Conservation (phyloP, 2,329 filamentous ascomycete genomes). For the Diaporthe vaccinii region DNA sequence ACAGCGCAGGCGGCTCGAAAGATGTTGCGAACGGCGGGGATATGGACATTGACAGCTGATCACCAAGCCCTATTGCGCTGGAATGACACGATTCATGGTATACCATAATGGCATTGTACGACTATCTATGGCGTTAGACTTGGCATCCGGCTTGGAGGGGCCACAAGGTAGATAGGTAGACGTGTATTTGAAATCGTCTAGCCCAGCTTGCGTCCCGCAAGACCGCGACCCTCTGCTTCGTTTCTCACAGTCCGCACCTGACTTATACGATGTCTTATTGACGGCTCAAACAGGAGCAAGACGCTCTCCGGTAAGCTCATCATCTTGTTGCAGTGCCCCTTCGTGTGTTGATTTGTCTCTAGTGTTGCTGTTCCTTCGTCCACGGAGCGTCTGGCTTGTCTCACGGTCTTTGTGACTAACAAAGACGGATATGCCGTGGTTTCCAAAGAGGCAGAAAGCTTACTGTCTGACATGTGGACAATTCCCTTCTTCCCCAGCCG, state of each 20-base stretch:
- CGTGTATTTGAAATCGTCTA: constrained; percentile 27
- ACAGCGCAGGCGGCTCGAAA: constrained; percentile 61
- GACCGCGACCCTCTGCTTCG: background rate
- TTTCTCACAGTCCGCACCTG: background rate
- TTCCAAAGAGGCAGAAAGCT: too few species aligned
- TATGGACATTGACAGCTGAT: constrained; percentile 78
- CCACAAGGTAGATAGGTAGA: constrained; percentile 39
- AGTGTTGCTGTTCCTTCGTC: background rate
- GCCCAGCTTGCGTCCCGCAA: constrained; percentile 31
- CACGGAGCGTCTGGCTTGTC: background rate
- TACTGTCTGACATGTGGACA: background rate
- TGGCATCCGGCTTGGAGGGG: constrained; percentile 37
- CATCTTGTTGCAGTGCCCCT: too few species aligned
- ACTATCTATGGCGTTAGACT: constrained; percentile 39
- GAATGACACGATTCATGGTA: constrained; percentile 39
- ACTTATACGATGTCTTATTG: background rate
- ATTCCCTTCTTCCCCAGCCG: background rate
- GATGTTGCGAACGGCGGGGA: constrained; percentile 67
- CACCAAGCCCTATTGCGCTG: constrained; percentile 44
- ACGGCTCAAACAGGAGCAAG: background rate
- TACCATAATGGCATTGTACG: constrained; percentile 43
- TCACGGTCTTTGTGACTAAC: constrained; percentile 9
- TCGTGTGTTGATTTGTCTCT: background rate
- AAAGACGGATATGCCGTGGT: too few species aligned
- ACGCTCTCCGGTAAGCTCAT: too few species aligned